Percentiles rank a stretch among this genome's conserved stretches.
These are phyloP conservation scores for Quercus cerris DNA, from an alignment of 306 rosid genomes.

Conservation along the genomic window DNA sequence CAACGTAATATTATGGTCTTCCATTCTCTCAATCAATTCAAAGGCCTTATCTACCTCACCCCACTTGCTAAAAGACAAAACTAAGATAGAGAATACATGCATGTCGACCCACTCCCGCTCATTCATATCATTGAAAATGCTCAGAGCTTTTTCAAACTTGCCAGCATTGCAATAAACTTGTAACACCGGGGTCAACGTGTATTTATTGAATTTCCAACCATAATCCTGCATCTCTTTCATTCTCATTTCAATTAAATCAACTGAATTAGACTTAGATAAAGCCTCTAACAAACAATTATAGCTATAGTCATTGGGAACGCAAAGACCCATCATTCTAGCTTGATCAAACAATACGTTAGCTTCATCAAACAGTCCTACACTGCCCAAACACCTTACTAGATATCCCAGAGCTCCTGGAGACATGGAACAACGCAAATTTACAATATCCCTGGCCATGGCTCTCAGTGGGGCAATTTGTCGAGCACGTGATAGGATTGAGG, in stretches of 20 bases:
- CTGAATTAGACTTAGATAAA: slow-evolving; percentile 21
- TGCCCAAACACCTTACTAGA: slow-evolving; percentile 64
- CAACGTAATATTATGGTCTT: slow-evolving; percentile 30
- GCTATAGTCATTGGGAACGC: slow-evolving; percentile 56
- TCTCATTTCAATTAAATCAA: slow-evolving; percentile 58
- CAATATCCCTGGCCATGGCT: slow-evolving; percentile 35
- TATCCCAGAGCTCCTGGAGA: slow-evolving; percentile 73
- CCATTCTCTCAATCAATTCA: slow-evolving; percentile 68
- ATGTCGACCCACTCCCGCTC: slow-evolving; percentile 66
- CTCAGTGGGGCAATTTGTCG: slow-evolving; percentile 40
- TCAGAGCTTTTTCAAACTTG: slow-evolving; percentile 53
- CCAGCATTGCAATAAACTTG: slow-evolving; percentile 57
- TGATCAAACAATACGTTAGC: slow-evolving; percentile 68
- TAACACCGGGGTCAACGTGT: slow-evolving; percentile 53
- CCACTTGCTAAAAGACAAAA: slow-evolving; percentile 55
- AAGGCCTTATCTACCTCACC: slow-evolving; percentile 73
- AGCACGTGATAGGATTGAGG: slow-evolving; percentile 58
- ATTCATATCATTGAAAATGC: slow-evolving; percentile 45
- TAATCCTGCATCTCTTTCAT: slow-evolving; percentile 51
- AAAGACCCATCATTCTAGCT: slow-evolving; percentile 51
- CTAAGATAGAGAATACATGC: slow-evolving; percentile 47
- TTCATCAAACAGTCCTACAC: slow-evolving; percentile 46
- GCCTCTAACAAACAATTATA: slow-evolving; percentile 70
- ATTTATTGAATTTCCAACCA: slow-evolving; percentile 56
- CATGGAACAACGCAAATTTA: slow-evolving; percentile 44